A percentile compares a stretch with the other conserved stretches of the same genome.
Conservation (phyloP, 2,329 filamentous ascomycete genomes). For the Ceratocystiopsis minuta region DNA sequence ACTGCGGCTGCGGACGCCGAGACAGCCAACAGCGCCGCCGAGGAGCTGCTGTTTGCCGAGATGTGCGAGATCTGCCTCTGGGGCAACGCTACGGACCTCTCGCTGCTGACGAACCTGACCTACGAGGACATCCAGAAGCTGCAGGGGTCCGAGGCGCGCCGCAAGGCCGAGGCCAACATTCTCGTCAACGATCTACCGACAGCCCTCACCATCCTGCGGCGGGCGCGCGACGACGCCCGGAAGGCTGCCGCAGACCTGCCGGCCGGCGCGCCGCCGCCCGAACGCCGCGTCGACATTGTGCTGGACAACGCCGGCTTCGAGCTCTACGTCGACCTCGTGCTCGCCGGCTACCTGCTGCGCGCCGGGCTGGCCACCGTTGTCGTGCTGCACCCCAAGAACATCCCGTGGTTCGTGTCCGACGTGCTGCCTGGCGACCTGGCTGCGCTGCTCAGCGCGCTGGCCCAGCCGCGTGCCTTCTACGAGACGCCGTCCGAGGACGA, state of each 20-base stretch:
- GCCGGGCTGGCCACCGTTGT: constrained; percentile 71
- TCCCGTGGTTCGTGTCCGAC: constrained; percentile 97
- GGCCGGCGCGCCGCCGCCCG: constrained; percentile 12
- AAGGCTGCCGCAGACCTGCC: constrained; percentile 12
- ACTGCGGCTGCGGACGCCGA: constrained; percentile 43
- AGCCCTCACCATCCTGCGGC: constrained; percentile 14
- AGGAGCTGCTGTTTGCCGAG: constrained; percentile 67
- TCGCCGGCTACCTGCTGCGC: constrained; percentile 77
- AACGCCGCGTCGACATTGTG: constrained; percentile 77
- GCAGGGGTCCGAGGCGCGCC: constrained; percentile 74
- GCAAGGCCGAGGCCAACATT: constrained; percentile 79
- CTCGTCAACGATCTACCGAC: constrained; percentile 61
- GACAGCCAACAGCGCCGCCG: constrained; percentile 43
- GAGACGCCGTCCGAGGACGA: constrained; percentile 54
- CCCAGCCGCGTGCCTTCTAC: constrained; percentile 63
- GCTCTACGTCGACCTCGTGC: constrained; percentile 82
- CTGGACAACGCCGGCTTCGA: constrained; percentile 97
- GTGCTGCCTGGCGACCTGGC: constrained; percentile 75
- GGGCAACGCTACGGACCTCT: constrained; percentile 93
- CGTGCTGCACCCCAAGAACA: constrained; percentile 80
- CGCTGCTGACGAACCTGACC: constrained; percentile 70
- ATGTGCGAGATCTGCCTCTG: constrained; percentile 95
- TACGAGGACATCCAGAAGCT: constrained; percentile 96
- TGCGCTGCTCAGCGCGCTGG: constrained; percentile 65
- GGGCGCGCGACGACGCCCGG: constrained; percentile 10